phyloP scores from a whole-genome alignment of 768 basidiomycete genomes.

The Termitomyces sp. region DNA sequence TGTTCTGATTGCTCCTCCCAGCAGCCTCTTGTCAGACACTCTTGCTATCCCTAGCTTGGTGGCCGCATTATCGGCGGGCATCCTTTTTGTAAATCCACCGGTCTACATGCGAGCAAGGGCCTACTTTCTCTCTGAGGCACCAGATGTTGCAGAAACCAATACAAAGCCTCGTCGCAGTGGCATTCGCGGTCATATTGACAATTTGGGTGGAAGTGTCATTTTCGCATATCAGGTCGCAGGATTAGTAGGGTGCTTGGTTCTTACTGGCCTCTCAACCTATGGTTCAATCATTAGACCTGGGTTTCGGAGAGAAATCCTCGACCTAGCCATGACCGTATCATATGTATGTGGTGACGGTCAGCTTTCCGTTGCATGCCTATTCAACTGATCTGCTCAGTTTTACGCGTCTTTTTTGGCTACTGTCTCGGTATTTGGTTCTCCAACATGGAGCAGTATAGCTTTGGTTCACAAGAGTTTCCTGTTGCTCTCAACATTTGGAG shows the following conservation, averaged over 20 bases:
- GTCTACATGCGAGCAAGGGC: conserved; percentile 1
- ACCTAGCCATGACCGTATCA: conserved; percentile 24
- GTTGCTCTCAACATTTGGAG: conserved; percentile 37
- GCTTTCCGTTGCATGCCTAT: not conserved
- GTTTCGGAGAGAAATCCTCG: conserved; percentile 19
- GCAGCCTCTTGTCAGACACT: conserved; percentile 6
- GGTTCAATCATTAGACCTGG: not conserved
- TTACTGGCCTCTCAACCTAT: conserved; percentile 46
- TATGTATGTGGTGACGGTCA: conserved; percentile 19
- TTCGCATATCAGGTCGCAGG: conserved; percentile 43
- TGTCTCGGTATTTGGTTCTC: conserved; percentile 30
- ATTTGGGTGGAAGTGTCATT: conserved; percentile 40
- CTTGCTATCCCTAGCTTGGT: conserved; percentile 15
- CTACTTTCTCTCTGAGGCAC: conserved; percentile 1
- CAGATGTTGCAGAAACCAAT: not conserved
- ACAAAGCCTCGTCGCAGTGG: conserved; percentile 17
- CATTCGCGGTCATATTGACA: conserved; percentile 30
- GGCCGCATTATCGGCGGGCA: conserved; percentile 10
- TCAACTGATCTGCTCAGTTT: conserved; percentile 19
- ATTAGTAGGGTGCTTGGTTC: conserved; percentile 34
- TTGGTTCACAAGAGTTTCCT: conserved; percentile 43
- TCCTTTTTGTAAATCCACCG: conserved; percentile 9
- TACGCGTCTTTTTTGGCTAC: conserved; percentile 41
- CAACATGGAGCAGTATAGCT: conserved; percentile 28
- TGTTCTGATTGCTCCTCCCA: not conserved